Evolutionary conservation across 139 green algal genomes (phyloP).

Genomic region (Astrephomene gubernaculifera): DNA sequence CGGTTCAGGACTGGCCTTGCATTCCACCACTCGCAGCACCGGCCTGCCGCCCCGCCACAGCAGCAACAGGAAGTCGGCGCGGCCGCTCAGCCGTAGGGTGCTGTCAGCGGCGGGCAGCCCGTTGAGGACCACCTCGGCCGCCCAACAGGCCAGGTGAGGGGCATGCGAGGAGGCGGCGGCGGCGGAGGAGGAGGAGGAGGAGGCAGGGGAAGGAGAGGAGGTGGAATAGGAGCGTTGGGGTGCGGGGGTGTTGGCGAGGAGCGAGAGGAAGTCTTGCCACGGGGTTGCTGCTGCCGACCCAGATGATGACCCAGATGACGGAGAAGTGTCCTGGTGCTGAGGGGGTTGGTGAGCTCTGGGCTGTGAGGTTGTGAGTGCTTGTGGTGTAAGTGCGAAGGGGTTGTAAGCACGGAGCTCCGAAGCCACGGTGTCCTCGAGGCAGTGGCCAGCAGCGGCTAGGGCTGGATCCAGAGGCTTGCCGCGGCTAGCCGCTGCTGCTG

Average conservation of each 20-base stretch:
- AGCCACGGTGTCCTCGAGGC: background rate
- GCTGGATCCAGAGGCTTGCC: background rate
- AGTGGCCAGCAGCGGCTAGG: background rate
- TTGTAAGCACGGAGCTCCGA: background rate
- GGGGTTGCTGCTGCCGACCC: background rate
- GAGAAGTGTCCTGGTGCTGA: no score
- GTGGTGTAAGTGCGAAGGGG: background rate
- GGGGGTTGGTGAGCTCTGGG: background rate
- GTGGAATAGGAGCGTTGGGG: background rate
- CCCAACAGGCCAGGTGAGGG: background rate
- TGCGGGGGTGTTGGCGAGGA: background rate
- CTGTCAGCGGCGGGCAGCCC: background rate
- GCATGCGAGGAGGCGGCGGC: background rate
- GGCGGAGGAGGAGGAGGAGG: no score
- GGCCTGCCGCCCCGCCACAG: conserved; percentile 33
- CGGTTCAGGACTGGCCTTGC: conserved; percentile 18
- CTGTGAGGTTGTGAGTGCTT: background rate
- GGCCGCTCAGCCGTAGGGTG: background rate
- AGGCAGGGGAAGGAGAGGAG: no score
- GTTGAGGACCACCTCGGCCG: conserved; percentile 8
- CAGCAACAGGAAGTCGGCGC: conserved; percentile 31
- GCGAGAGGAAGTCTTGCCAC: background rate
- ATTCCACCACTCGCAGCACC: conserved; percentile 32
- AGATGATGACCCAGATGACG: no score
- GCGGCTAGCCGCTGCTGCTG: background rate